These are phyloP conservation scores for Elsinoe ampelina DNA, from an alignment of 2,329 filamentous ascomycete species.

Conservation along the genomic window DNA sequence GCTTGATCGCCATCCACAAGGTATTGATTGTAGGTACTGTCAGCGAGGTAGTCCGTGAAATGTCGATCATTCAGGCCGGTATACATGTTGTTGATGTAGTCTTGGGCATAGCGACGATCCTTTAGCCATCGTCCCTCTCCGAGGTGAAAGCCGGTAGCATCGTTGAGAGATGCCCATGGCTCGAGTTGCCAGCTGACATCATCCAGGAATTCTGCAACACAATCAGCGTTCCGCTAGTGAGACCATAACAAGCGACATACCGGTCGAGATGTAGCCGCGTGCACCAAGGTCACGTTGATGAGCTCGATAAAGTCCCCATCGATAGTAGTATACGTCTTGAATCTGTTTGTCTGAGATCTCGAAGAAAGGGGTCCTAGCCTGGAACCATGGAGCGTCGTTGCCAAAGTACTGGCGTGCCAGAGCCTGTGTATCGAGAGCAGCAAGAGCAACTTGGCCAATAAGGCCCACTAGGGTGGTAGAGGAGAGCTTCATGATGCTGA, in stretches of 20 bases:
- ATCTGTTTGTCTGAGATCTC: constrained; percentile 31
- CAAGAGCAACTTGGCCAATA: neutral
- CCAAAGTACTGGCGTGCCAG: constrained; percentile 30
- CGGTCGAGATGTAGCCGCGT: constrained; percentile 35
- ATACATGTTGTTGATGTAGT: constrained; percentile 36
- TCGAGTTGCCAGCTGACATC: constrained; percentile 36
- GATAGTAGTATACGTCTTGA: constrained; percentile 39
- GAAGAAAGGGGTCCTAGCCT: constrained; percentile 32
- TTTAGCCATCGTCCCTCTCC: constrained; percentile 38
- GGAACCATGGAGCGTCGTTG: constrained; percentile 35
- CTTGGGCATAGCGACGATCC: constrained; percentile 36
- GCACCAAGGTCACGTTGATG: constrained; percentile 37
- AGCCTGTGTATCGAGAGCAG: constrained; percentile 22
- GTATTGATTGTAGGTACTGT: constrained; percentile 32
- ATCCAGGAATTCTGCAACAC: constrained; percentile 31
- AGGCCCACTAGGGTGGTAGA: neutral
- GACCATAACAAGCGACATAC: no score
- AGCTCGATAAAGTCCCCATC: constrained; percentile 36
- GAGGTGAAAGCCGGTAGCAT: constrained; percentile 38
- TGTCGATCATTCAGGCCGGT: constrained; percentile 33
- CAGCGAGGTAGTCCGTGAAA: constrained; percentile 37
- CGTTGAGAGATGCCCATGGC: constrained; percentile 36
- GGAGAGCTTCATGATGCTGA: constrained; percentile 1
- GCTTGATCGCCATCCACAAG: constrained; percentile 34
- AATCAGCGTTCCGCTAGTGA: no score